Percentiles rank a stretch among this genome's conserved stretches.
phyloP scores from a whole-genome alignment of 2,329 filamentous ascomycete genomes.

The Aspergillus thermomutatus region DNA sequence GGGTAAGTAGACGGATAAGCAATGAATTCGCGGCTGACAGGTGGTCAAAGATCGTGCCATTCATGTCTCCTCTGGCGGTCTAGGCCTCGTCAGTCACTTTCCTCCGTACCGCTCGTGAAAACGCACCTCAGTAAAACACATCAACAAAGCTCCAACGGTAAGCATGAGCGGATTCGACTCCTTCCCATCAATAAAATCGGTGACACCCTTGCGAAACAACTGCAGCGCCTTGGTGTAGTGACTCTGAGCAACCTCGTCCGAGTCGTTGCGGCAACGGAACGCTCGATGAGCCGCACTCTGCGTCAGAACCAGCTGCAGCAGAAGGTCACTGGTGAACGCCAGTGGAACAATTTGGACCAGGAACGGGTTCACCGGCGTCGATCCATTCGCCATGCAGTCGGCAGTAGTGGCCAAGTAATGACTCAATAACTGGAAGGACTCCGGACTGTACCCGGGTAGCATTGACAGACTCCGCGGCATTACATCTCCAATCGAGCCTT shows the following conservation, averaged over 20 bases:
- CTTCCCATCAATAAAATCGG: slow-evolving; percentile 29
- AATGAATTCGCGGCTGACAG: slow-evolving; percentile 45
- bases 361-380: slow-evolving; percentile 47
- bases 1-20: slow-evolving; percentile 36
- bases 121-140: slow-evolving; percentile 48
- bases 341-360: slow-evolving; percentile 46
- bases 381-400: slow-evolving; percentile 49
- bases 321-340: slow-evolving; percentile 45
- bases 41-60: slow-evolving; percentile 48
- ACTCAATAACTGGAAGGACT: slow-evolving; percentile 39
- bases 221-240: slow-evolving; percentile 30
- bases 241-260: slow-evolving; percentile 25
- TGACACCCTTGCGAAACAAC: slow-evolving; percentile 27
- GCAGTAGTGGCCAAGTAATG: slow-evolving; percentile 47
- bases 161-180: slow-evolving; percentile 37
- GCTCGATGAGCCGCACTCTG: slow-evolving; percentile 37
- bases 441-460: slow-evolving; percentile 26
- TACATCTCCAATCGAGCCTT: slow-evolving; percentile 11
- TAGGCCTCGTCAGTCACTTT: slow-evolving; percentile 13
- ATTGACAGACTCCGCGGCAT: slow-evolving; percentile 26
- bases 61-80: slow-evolving; percentile 45
- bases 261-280: slow-evolving; percentile 27
- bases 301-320: slow-evolving; percentile 47
- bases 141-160: slow-evolving; percentile 44
- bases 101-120: not conserved